A percentile compares a stretch with the other conserved stretches of the same genome.
Evolutionary conservation across 1,284 basidiomycete genomes (phyloP).

Genomic region (Schizophyllum amplum): DNA sequence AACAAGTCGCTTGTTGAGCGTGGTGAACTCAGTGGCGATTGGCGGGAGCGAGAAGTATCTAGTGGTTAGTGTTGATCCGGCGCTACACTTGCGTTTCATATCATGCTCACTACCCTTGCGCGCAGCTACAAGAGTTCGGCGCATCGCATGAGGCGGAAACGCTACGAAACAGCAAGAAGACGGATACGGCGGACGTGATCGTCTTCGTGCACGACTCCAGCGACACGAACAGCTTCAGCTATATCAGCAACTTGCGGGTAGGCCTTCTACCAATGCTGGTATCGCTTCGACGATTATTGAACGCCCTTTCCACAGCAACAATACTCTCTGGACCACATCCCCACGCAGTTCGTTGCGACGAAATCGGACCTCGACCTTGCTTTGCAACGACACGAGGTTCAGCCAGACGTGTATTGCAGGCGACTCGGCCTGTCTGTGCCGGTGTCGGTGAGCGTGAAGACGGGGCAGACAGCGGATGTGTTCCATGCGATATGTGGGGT

Average conservation of each 20-base stretch:
- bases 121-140: slow-evolving; percentile 92
- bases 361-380: slow-evolving; percentile 97
- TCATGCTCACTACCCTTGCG: too few relatives aligned
- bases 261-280: slow-evolving; percentile 20
- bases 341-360: slow-evolving; percentile 95
- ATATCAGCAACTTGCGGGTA: slow-evolving; percentile 93
- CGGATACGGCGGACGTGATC: slow-evolving; percentile 88
- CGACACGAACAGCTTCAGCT: slow-evolving; percentile 98
- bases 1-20: slow-evolving; percentile 83
- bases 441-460: slow-evolving; percentile 84
- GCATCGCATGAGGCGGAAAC: slow-evolving; percentile 91
- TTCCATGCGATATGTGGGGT: slow-evolving; percentile 81
- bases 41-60: slow-evolving; percentile 94
- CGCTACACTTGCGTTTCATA: too few relatives aligned
- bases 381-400: slow-evolving; percentile 92
- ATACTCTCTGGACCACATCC: slow-evolving; percentile 90
- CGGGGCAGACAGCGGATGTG: slow-evolving; percentile 81
- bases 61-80: slow-evolving; percentile 83
- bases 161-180: slow-evolving; percentile 83
- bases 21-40: slow-evolving; percentile 94
- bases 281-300: too few relatives aligned
- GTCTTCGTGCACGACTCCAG: slow-evolving; percentile 96
- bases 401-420: slow-evolving; percentile 94
- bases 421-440: slow-evolving; percentile 81
- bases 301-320: too few relatives aligned